phyloP scores from a whole-genome alignment of 495 filamentous ascomycete species.

The Xylaria palmicola region DNA sequence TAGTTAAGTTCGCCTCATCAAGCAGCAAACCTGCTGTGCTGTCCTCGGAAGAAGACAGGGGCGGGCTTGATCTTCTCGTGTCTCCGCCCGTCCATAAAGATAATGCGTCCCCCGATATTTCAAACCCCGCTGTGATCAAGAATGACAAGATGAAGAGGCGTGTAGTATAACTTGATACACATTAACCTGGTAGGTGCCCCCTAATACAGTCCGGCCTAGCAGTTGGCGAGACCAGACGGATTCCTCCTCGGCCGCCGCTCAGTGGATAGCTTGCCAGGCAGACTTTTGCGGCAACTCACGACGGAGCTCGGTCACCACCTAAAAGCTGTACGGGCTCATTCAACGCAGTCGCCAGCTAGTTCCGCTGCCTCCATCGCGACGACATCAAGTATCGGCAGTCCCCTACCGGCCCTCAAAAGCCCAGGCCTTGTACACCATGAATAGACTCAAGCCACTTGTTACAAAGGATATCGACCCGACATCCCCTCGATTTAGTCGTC shows the following conservation, averaged over 20 bases:
- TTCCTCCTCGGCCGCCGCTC: constrained; percentile 7
- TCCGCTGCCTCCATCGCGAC: constrained; percentile 22
- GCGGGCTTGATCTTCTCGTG: background rate
- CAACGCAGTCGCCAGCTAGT: constrained; percentile 10
- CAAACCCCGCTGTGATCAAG: background rate
- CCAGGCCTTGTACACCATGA: constrained; percentile 39
- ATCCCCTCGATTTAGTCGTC: constrained; percentile 53
- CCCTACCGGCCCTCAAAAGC: constrained; percentile 40
- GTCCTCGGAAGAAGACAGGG: background rate
- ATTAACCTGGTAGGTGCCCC: background rate
- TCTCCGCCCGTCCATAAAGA: background rate
- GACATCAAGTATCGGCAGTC: constrained; percentile 23
- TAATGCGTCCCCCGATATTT: background rate
- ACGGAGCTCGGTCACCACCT: background rate
- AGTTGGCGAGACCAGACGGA: background rate
- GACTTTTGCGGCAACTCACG: constrained; percentile 7
- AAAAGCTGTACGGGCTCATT: constrained; percentile 11
- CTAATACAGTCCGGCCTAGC: background rate
- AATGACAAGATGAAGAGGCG: background rate
- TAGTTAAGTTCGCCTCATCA: background rate
- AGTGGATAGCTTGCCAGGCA: constrained; percentile 11
- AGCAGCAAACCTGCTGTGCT: background rate
- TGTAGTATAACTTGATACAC: background rate
- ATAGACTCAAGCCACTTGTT: constrained; percentile 45
- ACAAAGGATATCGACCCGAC: constrained; percentile 48